Evolutionary conservation across 1,139 yeast genomes (phyloP), one percentile per base, ranked within the genome.

Genomic region (Geotrichum bryndzae): DNA sequence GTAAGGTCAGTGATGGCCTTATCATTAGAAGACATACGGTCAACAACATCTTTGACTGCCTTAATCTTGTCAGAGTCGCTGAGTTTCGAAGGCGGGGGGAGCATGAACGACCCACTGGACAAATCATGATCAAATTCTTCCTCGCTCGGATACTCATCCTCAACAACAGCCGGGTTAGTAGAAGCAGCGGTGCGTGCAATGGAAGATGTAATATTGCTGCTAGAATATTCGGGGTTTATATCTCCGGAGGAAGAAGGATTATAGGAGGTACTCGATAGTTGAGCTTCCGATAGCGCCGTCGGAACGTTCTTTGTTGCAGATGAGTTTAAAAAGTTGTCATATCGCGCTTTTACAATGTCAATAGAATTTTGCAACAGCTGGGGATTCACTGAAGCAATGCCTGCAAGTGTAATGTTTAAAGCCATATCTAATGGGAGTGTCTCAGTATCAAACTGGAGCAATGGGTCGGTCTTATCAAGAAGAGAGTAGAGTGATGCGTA

Each of bases 391-490:
- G 80, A 80, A 57, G 79, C 78, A 68, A 87, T 79, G 1, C 88
- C 91, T 53, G 84, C 82, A 62, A 84, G 77, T 25, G 87, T 89
- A 80, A 87, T 86, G 55, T 83, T 81, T 45, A 82, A 80, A 61
- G 90, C 82, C 3, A 87, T 79, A 62, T 85, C 84, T 48, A 81
- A 82, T 1, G 95, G 88, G 18, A 92, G 77, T 8, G 83, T 77
- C 7, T 89, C 80, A 58, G 90, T 83, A 72, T 91, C 94, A 69
- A 90, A 87, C 57, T 80, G 79, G 33, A 84, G 82, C 56, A 86
- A 73, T 56, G 86, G 84, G 71, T 87, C 85, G 45, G 75, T 73
- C 1, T 85, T 78, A 59, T 84, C 87, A 64, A 87, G 85, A 63
- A 92, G 78, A 53, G 86, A 83, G 72, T 84, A 92, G 51, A 77